These are phyloP conservation scores for Penicillium daleae DNA, from an alignment of 495 filamentous ascomycete species.

Conservation along the genomic window DNA sequence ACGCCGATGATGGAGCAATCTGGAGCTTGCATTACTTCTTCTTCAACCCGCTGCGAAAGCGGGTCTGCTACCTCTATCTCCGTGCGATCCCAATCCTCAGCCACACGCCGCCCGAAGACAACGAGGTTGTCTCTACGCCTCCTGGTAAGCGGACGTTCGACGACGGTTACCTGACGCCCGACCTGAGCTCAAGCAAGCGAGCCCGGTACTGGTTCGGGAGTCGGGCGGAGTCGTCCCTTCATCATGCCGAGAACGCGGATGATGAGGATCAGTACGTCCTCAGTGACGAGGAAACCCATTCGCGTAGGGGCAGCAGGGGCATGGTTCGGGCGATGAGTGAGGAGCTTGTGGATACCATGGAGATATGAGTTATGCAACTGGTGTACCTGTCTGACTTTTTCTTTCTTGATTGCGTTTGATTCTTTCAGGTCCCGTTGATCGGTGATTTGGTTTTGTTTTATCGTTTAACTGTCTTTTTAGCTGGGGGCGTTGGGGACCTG, in stretches of 20 bases:
- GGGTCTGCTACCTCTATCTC: constrained; percentile 93
- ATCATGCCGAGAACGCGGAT: constrained; percentile 48
- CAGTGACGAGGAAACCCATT: constrained; percentile 49
- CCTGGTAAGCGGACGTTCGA: constrained; percentile 53
- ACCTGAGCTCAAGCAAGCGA: constrained; percentile 69
- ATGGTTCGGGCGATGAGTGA: constrained; percentile 71
- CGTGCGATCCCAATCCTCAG: constrained; percentile 82
- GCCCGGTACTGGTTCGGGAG: constrained; percentile 84
- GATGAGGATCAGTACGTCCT: constrained; percentile 50
- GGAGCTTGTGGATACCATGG: constrained; percentile 74
- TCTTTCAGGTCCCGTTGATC: constrained; percentile 28
- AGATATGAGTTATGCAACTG: constrained; percentile 45
- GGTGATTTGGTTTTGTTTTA: constrained; percentile 20
- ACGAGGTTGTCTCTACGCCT: constrained; percentile 41
- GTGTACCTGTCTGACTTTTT: neutral
- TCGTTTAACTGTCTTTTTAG: constrained; percentile 17
- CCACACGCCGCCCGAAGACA: constrained; percentile 56
- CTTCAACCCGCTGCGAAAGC: constrained; percentile 89
- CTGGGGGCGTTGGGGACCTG: constrained; percentile 30
- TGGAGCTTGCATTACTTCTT: constrained; percentile 98
- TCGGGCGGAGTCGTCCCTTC: constrained; percentile 42
- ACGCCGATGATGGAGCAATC: constrained; percentile 86
- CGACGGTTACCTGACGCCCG: constrained; percentile 52
- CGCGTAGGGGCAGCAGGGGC: constrained; percentile 45
- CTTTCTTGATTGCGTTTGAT: constrained; percentile 17